A percentile compares a stretch with the other conserved stretches of the same genome.
Conservation (phyloP, 1,284 basidiomycete genomes). For the Moniliella sp. region DNA sequence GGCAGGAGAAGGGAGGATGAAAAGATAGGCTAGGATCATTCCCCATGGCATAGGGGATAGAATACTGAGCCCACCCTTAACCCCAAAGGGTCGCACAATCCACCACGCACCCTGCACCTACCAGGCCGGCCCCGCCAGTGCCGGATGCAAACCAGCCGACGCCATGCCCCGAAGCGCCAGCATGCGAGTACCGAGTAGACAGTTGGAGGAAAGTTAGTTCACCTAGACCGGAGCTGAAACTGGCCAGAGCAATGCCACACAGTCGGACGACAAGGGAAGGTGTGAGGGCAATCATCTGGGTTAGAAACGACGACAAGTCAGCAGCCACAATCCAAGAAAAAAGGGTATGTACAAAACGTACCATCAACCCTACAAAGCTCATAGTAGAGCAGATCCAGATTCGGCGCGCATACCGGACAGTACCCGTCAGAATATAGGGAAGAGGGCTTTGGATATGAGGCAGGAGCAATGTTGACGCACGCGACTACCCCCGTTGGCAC, state of each 20-base stretch:
- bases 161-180: constrained; percentile 6
- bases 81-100: constrained; percentile 65
- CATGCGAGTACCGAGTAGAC: constrained; percentile 53
- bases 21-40: constrained; percentile 16
- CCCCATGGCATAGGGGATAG: constrained; percentile 16
- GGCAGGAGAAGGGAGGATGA: constrained; percentile 10
- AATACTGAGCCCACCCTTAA: constrained; percentile 53
- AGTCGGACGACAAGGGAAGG: constrained; percentile 50
- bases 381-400: constrained; percentile 34
- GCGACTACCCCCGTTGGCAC: constrained; percentile 55
- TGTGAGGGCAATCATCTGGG: constrained; percentile 58
- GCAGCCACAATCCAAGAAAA: too few relatives aligned
- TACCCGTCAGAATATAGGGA: constrained; percentile 46
- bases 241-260: constrained; percentile 66
- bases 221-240: constrained; percentile 76
- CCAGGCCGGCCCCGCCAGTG: constrained; percentile 77
- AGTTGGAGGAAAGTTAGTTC: constrained; percentile 85
- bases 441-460: constrained; percentile 56
- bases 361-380: constrained; percentile 26
- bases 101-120: constrained; percentile 81
- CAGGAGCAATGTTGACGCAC: constrained; percentile 41
- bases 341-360: constrained; percentile 1
- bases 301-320: not conserved
- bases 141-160: constrained; percentile 41
- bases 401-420: constrained; percentile 13